Percentiles rank a stretch among this genome's conserved stretches.
Evolutionary conservation across 768 basidiomycete genomes (phyloP).

Genomic region (Rubroboletus satanas): DNA sequence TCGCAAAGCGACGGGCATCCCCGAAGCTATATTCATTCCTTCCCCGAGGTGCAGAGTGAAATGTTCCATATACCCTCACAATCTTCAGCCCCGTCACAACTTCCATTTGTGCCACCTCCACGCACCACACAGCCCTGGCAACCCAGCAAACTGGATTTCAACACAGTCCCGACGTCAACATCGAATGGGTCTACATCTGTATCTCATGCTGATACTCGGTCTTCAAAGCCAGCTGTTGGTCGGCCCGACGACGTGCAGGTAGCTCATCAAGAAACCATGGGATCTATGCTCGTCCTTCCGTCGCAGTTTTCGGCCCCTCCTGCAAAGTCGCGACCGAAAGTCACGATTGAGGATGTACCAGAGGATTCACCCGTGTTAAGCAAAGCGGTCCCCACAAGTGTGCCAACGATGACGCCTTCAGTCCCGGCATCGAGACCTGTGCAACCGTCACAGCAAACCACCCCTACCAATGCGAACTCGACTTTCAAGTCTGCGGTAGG

Average conservation of each 20-base stretch:
- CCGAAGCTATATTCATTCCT: neutral
- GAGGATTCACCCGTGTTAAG: constrained; percentile 19
- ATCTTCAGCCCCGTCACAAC: neutral
- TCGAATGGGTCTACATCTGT: neutral
- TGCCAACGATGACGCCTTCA: constrained; percentile 1
- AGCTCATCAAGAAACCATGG: constrained; percentile 12
- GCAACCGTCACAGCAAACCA: constrained; percentile 8
- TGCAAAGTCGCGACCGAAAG: constrained; percentile 22
- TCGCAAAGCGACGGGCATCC: constrained; percentile 7
- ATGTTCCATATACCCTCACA: constrained; percentile 23
- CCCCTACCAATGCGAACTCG: neutral
- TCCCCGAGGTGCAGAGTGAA: constrained; percentile 21
- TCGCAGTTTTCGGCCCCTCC: constrained; percentile 6
- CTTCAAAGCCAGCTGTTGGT: neutral
- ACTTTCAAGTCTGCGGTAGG: constrained; percentile 3
- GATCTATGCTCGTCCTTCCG: constrained; percentile 4
- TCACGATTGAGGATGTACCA: constrained; percentile 28
- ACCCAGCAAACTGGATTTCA: constrained; percentile 2
- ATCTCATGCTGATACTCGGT: constrained; percentile 5
- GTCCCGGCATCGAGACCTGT: constrained; percentile 5
- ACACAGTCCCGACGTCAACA: neutral
- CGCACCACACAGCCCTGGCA: constrained; percentile 6
- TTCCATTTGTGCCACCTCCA: neutral
- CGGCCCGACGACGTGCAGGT: constrained; percentile 7
- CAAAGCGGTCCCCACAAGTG: constrained; percentile 9